Evolutionary conservation across 352 stramenopile genomes (phyloP), one percentile per base, ranked within the genome.

Genomic region (Phytopythium ostracodes): DNA sequence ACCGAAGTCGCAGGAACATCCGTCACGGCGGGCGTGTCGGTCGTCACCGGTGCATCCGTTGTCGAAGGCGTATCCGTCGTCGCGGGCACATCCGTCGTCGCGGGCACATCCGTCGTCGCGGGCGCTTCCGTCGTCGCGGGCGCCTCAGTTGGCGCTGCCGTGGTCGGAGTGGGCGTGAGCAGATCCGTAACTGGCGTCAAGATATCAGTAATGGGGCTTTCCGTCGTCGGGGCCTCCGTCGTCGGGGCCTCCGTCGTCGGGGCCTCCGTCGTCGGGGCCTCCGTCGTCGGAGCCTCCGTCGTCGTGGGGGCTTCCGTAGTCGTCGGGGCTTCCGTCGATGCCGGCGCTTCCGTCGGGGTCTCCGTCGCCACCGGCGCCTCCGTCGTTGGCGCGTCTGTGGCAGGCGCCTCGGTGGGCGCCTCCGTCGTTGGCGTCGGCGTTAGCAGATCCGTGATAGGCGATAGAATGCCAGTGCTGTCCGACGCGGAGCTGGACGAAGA

Each of bases 91-190:
- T 62, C 46, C 0, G 57, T 64, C 7, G 56, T 49, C 17, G 52
- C 22, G 0, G 65, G 60, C 0, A 56, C 24, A 0, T 57, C 56
- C 25, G 59, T 65, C 1, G 35, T 46, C 4, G 5, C 38, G 4
- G 59, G 59, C 9, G 61, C 59, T 6, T 53, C 27, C 7, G 63
- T 65, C 0, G 38, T 59, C 5, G 52, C 25, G 15, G 40, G 27
- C 14, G 24, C n/a, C 3, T 51, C 53, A 1, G 49, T 33, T 2
- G 65, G 63, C 15, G 62, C 40, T 18, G 62, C 56, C 10, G 60
- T 65, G 2, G 47, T 66, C 8, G 68, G 68, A 9, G 65, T 60
- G 1, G 63, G n/a, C n/a, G 68, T 72, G 47, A 72, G 20, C 61
- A 71, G 33, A 43, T 71, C n/a, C 11, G 65, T 71, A 6, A 71